phyloP scores from a whole-genome alignment of 2,329 filamentous ascomycete species.

The Sporothrix brunneoviolacea region DNA sequence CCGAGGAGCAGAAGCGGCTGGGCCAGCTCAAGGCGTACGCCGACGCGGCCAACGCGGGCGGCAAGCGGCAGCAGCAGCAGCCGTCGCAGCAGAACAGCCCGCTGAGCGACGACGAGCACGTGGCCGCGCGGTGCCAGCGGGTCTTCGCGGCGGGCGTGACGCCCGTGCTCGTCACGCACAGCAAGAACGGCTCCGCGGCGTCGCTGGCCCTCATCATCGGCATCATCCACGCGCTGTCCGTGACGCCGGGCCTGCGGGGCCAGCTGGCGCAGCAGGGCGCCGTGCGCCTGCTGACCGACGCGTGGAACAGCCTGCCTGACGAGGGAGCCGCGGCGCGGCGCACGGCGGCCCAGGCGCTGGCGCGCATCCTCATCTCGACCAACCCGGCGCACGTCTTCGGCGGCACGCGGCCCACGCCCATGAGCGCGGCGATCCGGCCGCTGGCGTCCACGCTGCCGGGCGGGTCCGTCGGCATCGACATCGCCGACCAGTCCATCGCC shows the following conservation, averaged over 20 bases:
- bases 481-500: no score
- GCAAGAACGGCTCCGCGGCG: constrained; percentile 63
- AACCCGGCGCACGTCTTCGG: constrained; percentile 81
- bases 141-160: constrained; percentile 75
- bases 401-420: constrained; percentile 64
- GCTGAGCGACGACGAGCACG: constrained; percentile 69
- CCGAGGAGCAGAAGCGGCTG: constrained; percentile 90
- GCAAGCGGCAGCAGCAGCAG: no score
- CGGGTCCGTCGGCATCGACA: no score
- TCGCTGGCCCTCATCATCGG: constrained; percentile 66
- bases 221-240: constrained; percentile 72
- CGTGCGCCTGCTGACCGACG: constrained; percentile 71
- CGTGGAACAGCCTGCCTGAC: constrained; percentile 53
- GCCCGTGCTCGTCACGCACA: constrained; percentile 68
- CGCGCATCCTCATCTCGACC: constrained; percentile 78
- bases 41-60: constrained; percentile 65
- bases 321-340: constrained; percentile 35
- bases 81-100: constrained; percentile 48
- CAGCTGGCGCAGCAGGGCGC: constrained; percentile 89
- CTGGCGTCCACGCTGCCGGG: no score
- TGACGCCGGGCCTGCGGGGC: constrained; percentile 66
- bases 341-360: constrained; percentile 70
- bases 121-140: constrained; percentile 65
- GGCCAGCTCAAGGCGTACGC: constrained; percentile 90
- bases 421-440: constrained; percentile 75